Percentiles rank a stretch among this genome's conserved stretches.
Conservation (phyloP, 2,329 filamentous ascomycete species). For the Elsinoe necatrix region DNA sequence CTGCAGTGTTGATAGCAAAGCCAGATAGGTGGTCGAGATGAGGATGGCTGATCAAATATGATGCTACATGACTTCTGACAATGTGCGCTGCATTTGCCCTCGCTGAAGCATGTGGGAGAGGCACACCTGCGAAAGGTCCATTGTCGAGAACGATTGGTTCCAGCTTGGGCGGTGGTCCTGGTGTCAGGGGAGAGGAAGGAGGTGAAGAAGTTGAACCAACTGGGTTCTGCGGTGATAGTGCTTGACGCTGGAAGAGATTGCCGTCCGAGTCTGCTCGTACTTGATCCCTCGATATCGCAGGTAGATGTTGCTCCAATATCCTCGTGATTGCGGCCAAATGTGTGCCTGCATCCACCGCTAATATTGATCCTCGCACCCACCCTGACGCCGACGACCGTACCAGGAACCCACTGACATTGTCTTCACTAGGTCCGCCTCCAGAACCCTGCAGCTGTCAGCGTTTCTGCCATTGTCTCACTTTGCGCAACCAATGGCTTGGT, state of each 20-base stretch:
- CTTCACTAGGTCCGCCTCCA: slow-evolving; percentile 81
- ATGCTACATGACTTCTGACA: slow-evolving; percentile 69
- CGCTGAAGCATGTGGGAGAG: slow-evolving; percentile 57
- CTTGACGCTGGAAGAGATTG: slow-evolving; percentile 10
- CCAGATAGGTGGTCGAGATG: slow-evolving; percentile 91
- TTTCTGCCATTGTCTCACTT: slow-evolving; percentile 2
- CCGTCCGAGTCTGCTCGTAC: slow-evolving; percentile 13
- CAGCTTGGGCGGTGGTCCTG: slow-evolving; percentile 17
- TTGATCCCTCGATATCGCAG: slow-evolving; percentile 28
- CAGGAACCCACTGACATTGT: slow-evolving; percentile 81
- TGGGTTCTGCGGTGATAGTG: slow-evolving; percentile 18
- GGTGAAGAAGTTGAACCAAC: slow-evolving; percentile 24
- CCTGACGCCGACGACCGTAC: slow-evolving; percentile 70
- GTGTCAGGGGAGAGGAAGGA: slow-evolving; percentile 33
- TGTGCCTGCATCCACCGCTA: slow-evolving; percentile 91
- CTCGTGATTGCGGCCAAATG: slow-evolving; percentile 78
- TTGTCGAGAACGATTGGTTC: slow-evolving; percentile 45
- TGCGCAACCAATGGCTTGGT: background rate
- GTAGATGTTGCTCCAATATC: slow-evolving; percentile 56
- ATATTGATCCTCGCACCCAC: slow-evolving; percentile 73
- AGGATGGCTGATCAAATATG: slow-evolving; percentile 91
- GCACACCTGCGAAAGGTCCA: slow-evolving; percentile 74
- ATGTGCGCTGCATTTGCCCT: slow-evolving; percentile 75
- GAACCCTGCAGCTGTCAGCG: slow-evolving; percentile 54
- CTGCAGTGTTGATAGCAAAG: slow-evolving; percentile 87